Base-by-base conservation (phyloP, 805 yeast species). In the Blastobotrys muscicola region DNA sequence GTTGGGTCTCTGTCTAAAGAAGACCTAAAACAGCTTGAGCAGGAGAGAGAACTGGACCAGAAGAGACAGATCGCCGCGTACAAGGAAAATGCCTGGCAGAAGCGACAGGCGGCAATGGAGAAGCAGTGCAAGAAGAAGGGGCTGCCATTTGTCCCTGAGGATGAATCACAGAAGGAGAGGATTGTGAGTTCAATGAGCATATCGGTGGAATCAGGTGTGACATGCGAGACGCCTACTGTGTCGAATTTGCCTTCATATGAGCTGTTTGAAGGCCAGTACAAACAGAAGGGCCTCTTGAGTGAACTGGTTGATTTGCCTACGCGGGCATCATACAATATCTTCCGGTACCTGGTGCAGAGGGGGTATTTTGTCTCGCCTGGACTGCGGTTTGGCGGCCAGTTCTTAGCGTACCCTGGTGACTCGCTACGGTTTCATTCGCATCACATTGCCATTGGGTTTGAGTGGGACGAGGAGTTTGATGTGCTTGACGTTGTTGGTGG, bases 321-420 rank as follows among this genome's bases (percentile, higher is more conserved):
- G 4, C 14, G 35, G 8, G 53, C 56, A 2, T 44, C 56, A 15
- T 70, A 64, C 44, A 45, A 50, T 6, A 56, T 71, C 20, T 80
- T 65, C 55, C 60, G 60, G 41, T 54, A 58, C 42, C 60, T 79
- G 31, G 69, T 70, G 45, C 51, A 56, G 5, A 55, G 58, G 10
- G 78, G 75, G 1, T 82, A 70, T 58, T 75, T 66, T 45, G 51
- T 84, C 12, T 71, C 86, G 29, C 96, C 97, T 0, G 98, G 98
- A 0, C 66, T 87, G 29, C 72, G 95, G 45, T 90, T 89, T 61
- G 98, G 98, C 2, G 94, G 95, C 4, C 78, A 78, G 43, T 87
- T 77, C 55, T 75, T 92, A 45, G 87, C 89, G 1, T 90, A 90
- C 51, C 97, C 97, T 0, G 97, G 97, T 1, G 98, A 90, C 58